These are phyloP conservation scores for Rhynchospora pubera DNA, from an alignment of 176 grass and related monocot species.

Conservation along the genomic window DNA sequence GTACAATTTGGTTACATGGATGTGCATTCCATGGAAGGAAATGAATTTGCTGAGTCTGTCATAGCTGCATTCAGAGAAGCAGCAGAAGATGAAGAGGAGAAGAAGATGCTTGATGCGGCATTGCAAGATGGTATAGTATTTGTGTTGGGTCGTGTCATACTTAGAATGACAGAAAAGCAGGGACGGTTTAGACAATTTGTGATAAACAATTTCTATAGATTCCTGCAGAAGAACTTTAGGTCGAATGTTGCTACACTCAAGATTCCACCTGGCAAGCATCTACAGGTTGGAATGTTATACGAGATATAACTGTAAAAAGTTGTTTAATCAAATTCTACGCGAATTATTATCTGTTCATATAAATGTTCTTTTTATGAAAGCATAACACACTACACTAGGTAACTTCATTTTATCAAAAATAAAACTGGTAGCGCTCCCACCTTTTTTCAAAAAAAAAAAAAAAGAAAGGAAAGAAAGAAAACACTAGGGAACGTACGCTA, in stretches of 20 bases:
- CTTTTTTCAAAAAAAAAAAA: no score
- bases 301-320: conserved; percentile 40
- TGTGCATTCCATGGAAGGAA: conserved; percentile 45
- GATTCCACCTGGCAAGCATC: conserved; percentile 48
- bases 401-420: no score
- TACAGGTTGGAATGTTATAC: conserved; percentile 70
- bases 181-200: conserved; percentile 37
- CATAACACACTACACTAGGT: no score
- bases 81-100: conserved; percentile 31
- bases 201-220: conserved; percentile 49
- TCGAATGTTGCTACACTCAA: conserved; percentile 50
- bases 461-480: no score
- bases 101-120: conserved; percentile 29
- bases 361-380: neutral
- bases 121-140: conserved; percentile 50
- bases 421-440: no score
- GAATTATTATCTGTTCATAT: neutral
- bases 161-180: conserved; percentile 32
- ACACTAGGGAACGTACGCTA: neutral
- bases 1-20: conserved; percentile 86
- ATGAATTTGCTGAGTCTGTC: conserved; percentile 49
- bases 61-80: conserved; percentile 52
- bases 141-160: conserved; percentile 59
- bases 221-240: conserved; percentile 85
- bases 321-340: neutral